These are phyloP conservation scores for Teratosphaeria gauchensis DNA, from an alignment of 2,329 filamentous ascomycete genomes.

Conservation along the genomic window DNA sequence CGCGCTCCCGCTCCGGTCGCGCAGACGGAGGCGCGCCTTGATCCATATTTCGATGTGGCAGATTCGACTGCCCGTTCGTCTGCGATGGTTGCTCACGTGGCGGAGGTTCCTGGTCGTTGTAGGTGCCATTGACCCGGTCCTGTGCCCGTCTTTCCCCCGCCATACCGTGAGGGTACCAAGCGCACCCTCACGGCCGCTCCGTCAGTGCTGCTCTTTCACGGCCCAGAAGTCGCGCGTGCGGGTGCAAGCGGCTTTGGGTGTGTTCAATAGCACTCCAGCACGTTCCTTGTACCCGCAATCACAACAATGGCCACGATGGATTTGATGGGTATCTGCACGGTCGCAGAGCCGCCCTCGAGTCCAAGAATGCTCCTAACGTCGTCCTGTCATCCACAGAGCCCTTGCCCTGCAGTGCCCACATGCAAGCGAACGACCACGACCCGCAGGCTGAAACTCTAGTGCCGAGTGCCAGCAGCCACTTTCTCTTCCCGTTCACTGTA, in stretches of 20 bases:
- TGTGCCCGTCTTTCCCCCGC: slow-evolving; percentile 15
- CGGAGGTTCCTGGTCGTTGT: slow-evolving; percentile 8
- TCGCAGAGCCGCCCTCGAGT: neutral
- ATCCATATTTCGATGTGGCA: slow-evolving; percentile 6
- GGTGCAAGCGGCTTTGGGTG: neutral
- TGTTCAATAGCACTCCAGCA: neutral
- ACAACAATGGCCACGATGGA: neutral
- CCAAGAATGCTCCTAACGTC: neutral
- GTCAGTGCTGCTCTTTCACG: neutral
- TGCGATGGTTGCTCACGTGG: slow-evolving; percentile 6
- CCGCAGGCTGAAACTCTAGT: neutral
- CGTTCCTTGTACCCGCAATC: neutral
- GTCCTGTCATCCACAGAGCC: neutral
- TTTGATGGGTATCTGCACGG: neutral
- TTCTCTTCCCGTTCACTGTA: neutral
- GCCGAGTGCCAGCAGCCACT: neutral
- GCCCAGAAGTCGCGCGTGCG: neutral
- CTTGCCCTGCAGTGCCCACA: neutral
- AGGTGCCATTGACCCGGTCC: slow-evolving; percentile 14
- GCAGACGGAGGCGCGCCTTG: neutral
- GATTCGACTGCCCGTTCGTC: slow-evolving; percentile 10
- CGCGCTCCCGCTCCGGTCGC: neutral
- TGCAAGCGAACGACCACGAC: neutral
- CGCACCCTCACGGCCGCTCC: neutral
- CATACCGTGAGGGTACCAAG: neutral